Base-by-base conservation (phyloP, 352 stramenopile species). In the Globisporangium middletonii region DNA sequence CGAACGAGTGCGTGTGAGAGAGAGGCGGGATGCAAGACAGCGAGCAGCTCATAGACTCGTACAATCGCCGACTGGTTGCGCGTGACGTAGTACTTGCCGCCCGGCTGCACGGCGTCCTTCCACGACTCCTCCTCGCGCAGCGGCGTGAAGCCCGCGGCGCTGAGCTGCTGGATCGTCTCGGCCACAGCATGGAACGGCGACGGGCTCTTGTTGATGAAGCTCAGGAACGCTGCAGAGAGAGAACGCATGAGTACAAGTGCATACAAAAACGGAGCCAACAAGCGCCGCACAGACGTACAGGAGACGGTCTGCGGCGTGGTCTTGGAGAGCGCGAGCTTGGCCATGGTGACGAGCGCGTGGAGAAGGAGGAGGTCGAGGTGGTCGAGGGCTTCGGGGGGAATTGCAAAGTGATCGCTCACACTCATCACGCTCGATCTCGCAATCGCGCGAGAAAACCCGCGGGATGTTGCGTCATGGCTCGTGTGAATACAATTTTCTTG, bases 11-110 rank as follows among this genome's bases (percentile, higher is more conserved):
- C 41, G 3, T 6, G 9, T 19, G 16, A 19, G 41, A 11, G 37
- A 42, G 8, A 13, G 37, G 13, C 8, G 23, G 23, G 23, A 23
- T 23, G 23, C 23, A 23, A 46, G 45, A 46, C 19, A 35, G 55
- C 30, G 28, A 49, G 4, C 13, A 28, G 18, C 23, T 23, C 23
- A 23, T 23, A 23, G 23, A 23, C 7, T 11, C 66, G 43, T 27
- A 98, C 87, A 19, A 99, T 71, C 23, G 94, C 90, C 30, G 87
- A 98, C 71, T 97, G 94, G 73, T 99, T 99, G 50, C 95, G 77
- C 38, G 96, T 98, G 57, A 98, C 97, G 71, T 94, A 99, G 73
- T 99, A 99, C 73, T 98, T 98, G 55, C 96, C 96, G 42, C 86
- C 79, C 6, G 78, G 73, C 45, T 77, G 52, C 19, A 97, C 59